Conservation (phyloP, 202 grass and related monocot genomes). For the Setaria viridis region DNA sequence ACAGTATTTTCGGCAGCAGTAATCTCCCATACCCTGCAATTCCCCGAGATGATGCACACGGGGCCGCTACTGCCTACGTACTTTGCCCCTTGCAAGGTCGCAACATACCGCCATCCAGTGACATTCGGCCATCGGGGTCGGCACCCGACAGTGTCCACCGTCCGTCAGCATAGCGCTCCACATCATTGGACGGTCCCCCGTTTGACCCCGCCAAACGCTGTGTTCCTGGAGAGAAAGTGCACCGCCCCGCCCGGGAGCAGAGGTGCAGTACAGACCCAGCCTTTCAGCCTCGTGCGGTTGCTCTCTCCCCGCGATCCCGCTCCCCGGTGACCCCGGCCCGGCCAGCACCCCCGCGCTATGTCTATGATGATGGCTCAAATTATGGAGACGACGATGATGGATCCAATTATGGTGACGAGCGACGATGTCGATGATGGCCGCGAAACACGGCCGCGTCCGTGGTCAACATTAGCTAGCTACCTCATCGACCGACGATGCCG, state of each 20-base stretch:
- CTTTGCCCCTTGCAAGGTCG: too few species aligned
- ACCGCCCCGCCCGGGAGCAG: not conserved
- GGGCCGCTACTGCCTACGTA: too few species aligned
- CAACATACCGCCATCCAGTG: too few species aligned
- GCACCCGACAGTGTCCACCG: not conserved
- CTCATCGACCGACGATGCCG: not conserved
- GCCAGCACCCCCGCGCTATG: not conserved
- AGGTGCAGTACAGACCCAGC: not conserved
- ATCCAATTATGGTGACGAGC: constrained; percentile 4
- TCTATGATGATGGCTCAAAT: constrained; percentile 30
- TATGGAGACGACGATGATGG: not conserved
- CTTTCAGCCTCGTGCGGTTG: constrained; percentile 25
- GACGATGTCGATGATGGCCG: constrained; percentile 11
- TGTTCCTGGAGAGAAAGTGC: not conserved
- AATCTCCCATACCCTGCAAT: too few species aligned
- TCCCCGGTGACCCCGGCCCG: not conserved
- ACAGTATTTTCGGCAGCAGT: too few species aligned
- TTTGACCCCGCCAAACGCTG: not conserved
- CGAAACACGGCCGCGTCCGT: not conserved
- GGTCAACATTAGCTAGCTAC: not conserved
- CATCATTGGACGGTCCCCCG: not conserved
- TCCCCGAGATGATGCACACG: too few species aligned
- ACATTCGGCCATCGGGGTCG: too few species aligned
- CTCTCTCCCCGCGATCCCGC: constrained; percentile 34
- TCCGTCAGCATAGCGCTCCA: not conserved